These are phyloP conservation scores for Eucalyptus polyanthemos DNA, from an alignment of 345 rosid genomes.

Conservation along the genomic window DNA sequence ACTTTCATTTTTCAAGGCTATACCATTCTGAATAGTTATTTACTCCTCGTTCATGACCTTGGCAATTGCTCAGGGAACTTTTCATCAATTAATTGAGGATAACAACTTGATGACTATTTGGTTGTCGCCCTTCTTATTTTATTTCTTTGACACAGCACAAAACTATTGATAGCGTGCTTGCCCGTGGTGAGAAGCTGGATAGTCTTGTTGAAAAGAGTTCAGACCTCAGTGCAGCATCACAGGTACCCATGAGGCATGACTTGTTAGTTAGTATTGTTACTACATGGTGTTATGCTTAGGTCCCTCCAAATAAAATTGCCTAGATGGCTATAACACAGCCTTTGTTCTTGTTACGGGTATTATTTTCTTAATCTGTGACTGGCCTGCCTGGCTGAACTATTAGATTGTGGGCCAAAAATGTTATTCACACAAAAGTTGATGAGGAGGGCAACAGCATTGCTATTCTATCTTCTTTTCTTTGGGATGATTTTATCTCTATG, in stretches of 20 bases:
- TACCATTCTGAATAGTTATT: not conserved
- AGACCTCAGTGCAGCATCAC: conserved; percentile 91
- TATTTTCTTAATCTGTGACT: not conserved
- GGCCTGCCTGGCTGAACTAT: not conserved
- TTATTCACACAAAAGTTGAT: not conserved
- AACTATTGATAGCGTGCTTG: conserved; percentile 96
- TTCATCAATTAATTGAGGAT: not conserved
- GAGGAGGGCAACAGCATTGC: not conserved
- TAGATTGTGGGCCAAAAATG: not conserved
- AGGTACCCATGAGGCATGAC: conserved; percentile 29
- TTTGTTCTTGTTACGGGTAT: not conserved
- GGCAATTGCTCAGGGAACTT: not conserved
- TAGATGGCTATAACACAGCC: not conserved
- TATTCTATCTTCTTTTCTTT: not conserved
- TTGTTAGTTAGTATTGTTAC: not conserved
- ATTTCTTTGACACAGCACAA: conserved; percentile 44
- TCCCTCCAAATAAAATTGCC: not conserved
- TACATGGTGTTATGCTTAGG: not conserved
- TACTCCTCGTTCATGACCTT: not conserved
- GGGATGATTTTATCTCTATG: not conserved
- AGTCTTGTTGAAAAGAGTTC: conserved; percentile 98
- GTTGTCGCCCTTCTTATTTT: not conserved
- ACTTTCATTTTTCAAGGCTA: not conserved
- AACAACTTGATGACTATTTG: not conserved
- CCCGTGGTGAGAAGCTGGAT: conserved; percentile 95